Evolutionary conservation across 768 basidiomycete genomes (phyloP), one percentile per base, ranked within the genome.

Genomic region (Lentinula lateritia): DNA sequence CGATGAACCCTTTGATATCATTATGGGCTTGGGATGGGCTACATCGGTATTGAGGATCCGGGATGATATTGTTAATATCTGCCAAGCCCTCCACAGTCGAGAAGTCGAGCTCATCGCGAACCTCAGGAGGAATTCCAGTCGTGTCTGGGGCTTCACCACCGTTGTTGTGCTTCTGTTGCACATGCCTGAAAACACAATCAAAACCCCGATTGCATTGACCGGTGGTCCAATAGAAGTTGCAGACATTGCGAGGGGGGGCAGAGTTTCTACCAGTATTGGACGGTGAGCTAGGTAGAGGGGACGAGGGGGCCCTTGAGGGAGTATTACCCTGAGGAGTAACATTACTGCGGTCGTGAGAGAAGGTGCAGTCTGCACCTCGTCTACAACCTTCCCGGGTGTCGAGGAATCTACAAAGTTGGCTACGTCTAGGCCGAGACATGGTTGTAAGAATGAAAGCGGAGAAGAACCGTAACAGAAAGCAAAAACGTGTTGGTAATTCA

Each of bases 371-470:
- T 13, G 16, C 34, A 6, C 58, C 58, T n/a, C 35, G 35, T 34
- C 45, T 18, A 20, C 58, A 59, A 16, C 58, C 58, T 50, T 50
- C 43, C 39, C 28, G 38, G 16, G 41, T 32, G 58, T 50, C 20
- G 43, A 59, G 23, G n/a, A 59, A 59, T 50, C 34, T 59, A 45
- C 58, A 59, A 35, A 46, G 43, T 50, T 7, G 42, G 28, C 46
- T 23, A 23, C 23, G 23, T 23, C 23, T 28, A 50, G 58, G 41
- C 5, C 10, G 20, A 28, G 55, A 57, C 55, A 57, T 57, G 20
- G 55, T 1, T 90, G 38, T 36, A 43, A 20, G 38, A 43, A n/a
- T 32, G 23, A 8, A 16, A 41, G 39, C 15, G 15, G 9, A 15
- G 23, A 36, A 13, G 20, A 32, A 50, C 7, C 10, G 34, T 35